Percentiles rank a stretch among this genome's conserved stretches.
Evolutionary conservation across 2,329 filamentous ascomycete species (phyloP).

Genomic region (Fusarium armeniacum): DNA sequence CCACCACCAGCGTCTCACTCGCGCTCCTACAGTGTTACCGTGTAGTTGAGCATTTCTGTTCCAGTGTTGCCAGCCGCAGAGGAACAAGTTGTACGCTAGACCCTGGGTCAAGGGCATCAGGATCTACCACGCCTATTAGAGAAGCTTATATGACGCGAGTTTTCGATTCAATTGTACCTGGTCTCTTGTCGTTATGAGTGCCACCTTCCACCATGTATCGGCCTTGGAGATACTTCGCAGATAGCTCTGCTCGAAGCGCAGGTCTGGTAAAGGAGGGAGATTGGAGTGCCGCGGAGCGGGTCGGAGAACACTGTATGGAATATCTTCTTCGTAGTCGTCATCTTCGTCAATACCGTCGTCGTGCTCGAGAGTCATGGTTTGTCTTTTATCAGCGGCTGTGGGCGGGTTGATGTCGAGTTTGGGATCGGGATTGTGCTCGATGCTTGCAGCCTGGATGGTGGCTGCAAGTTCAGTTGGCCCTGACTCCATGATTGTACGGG

Average conservation of each 20-base stretch:
- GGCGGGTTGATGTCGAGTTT: constrained; percentile 84
- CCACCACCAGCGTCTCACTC: constrained; percentile 93
- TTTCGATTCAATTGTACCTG: constrained; percentile 70
- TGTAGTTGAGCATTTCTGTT: constrained; percentile 83
- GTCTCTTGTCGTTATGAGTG: constrained; percentile 88
- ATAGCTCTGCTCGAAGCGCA: constrained; percentile 98
- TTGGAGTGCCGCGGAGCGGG: constrained; percentile 63
- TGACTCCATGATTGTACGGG: constrained; percentile 64
- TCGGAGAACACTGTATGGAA: constrained; percentile 75
- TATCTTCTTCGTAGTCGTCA: constrained; percentile 68
- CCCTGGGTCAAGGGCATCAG: constrained; percentile 91
- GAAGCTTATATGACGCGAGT: not conserved
- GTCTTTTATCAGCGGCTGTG: constrained; percentile 75
- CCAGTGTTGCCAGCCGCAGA: constrained; percentile 92
- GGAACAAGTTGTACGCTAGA: constrained; percentile 85
- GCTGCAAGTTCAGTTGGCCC: constrained; percentile 78
- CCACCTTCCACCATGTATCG: constrained; percentile 82
- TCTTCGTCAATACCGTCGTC: constrained; percentile 58
- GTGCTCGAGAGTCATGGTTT: constrained; percentile 49
- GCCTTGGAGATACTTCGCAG: constrained; percentile 87
- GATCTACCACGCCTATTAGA: constrained; percentile 65
- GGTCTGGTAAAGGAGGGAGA: constrained; percentile 81
- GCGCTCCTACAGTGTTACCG: constrained; percentile 82
- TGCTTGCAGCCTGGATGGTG: constrained; percentile 83
- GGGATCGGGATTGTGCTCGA: constrained; percentile 79